Evolutionary conservation across 1,284 basidiomycete genomes (phyloP).

Genomic region (Psilocybe mexicana): DNA sequence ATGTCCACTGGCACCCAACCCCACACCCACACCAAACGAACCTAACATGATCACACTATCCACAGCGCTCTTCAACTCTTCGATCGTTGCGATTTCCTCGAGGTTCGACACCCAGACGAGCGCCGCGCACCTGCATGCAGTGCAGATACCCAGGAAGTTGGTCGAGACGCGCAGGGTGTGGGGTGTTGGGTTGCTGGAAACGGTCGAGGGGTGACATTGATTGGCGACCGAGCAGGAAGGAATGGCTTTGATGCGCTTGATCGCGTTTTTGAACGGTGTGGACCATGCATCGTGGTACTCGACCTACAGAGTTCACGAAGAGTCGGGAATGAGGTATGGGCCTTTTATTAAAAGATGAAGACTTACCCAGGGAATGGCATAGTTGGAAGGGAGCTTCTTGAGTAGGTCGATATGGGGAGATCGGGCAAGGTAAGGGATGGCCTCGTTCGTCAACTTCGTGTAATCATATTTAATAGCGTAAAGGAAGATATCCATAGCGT

Average conservation of each 20-base stretch:
- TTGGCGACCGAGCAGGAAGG: neutral
- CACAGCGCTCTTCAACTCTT: neutral
- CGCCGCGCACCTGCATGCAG: neutral
- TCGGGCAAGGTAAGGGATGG: constrained; percentile 7
- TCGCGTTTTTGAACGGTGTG: neutral
- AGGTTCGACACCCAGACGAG: neutral
- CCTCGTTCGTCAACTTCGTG: neutral
- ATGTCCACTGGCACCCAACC: too few species aligned
- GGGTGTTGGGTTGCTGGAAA: too few species aligned
- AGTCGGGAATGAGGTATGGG: neutral
- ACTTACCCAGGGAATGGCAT: constrained; percentile 9
- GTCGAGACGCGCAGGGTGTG: neutral
- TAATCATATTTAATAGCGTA: constrained; percentile 15
- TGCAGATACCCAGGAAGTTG: neutral
- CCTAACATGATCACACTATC: neutral
- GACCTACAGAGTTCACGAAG: neutral
- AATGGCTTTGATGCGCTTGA: neutral
- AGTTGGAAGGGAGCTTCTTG: constrained; percentile 1
- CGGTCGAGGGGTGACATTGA: neutral
- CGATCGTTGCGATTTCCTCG: neutral
- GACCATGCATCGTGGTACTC: constrained; percentile 2
- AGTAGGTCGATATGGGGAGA: constrained; percentile 2
- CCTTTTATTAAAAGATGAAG: neutral
- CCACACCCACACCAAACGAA: too few species aligned
- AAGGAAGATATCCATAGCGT: constrained; percentile 9